Percentiles rank a stretch among this genome's conserved stretches.
These are phyloP conservation scores for Orbilia ellipsospora DNA, from an alignment of 2,329 filamentous ascomycete genomes.

Conservation along the genomic window DNA sequence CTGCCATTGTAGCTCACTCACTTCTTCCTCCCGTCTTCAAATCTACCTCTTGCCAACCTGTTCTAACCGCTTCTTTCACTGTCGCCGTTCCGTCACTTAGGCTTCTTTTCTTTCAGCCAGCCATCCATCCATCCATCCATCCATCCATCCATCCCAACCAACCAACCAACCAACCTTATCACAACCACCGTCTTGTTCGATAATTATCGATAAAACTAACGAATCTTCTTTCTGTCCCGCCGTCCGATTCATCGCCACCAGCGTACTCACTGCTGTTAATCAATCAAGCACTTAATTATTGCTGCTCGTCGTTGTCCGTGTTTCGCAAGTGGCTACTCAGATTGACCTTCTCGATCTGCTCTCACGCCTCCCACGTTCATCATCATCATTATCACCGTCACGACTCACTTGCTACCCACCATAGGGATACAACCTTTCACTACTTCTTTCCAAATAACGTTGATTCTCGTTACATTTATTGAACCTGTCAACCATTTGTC, in stretches of 20 bases:
- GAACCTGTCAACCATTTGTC: neutral
- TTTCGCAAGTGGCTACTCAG: constrained; percentile 20
- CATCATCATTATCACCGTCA: constrained; percentile 2
- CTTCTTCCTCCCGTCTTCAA: neutral
- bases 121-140: too few species aligned
- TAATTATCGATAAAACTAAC: constrained; percentile 11
- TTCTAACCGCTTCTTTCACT: neutral
- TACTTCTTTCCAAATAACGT: too few species aligned
- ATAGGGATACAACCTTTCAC: too few species aligned
- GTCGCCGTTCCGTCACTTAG: neutral
- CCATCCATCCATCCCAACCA: too few species aligned
- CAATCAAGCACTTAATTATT: too few species aligned
- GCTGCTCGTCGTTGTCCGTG: constrained; percentile 2
- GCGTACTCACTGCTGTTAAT: too few species aligned
- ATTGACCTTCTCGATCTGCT: constrained; percentile 15
- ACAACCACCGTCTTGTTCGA: too few species aligned
- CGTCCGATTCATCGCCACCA: constrained; percentile 20
- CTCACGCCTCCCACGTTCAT: constrained; percentile 6
- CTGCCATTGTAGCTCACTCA: neutral
- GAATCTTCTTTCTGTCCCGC: constrained; percentile 48
- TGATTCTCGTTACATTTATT: too few species aligned
- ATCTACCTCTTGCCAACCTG: neutral
- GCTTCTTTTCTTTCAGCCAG: neutral
- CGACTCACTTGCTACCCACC: too few species aligned
- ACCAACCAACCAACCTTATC: too few species aligned